Evolutionary conservation across 257 asterid species (phyloP).

Genomic region (Sherardia arvensis): DNA sequence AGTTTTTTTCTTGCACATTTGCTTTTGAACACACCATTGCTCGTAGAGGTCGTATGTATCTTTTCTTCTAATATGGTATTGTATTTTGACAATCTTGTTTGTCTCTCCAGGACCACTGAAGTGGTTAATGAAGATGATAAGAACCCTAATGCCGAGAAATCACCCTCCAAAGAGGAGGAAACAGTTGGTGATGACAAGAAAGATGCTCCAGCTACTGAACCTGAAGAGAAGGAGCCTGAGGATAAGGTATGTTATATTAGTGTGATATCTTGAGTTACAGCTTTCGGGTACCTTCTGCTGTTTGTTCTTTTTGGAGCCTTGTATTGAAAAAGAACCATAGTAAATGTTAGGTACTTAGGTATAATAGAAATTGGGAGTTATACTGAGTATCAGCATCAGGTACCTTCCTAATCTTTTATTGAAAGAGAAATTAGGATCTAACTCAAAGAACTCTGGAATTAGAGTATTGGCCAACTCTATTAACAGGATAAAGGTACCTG

Average conservation of each 20-base stretch:
- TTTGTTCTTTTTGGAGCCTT: too few species aligned
- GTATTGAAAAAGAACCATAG: too few species aligned
- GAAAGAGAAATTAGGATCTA: neutral
- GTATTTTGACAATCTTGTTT: neutral
- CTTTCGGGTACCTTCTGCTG: neutral
- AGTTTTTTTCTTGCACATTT: conserved; percentile 26
- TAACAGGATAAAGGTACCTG: too few species aligned
- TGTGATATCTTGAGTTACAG: too few species aligned
- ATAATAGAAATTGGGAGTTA: too few species aligned
- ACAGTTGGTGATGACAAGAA: conserved; percentile 41
- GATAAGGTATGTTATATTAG: conserved; percentile 47
- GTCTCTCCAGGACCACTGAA: conserved; percentile 40
- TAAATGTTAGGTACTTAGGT: too few species aligned
- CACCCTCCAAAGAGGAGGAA: conserved; percentile 32
- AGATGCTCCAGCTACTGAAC: conserved; percentile 41
- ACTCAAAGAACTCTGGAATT: too few species aligned
- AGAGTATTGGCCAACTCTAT: too few species aligned
- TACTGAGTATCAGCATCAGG: too few species aligned
- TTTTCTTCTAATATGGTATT: too few species aligned
- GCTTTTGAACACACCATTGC: neutral
- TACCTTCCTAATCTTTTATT: too few species aligned
- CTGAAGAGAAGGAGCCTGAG: conserved; percentile 70
- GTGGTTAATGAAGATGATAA: conserved; percentile 57
- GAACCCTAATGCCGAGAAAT: conserved; percentile 36
- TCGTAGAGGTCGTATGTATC: too few species aligned